These are phyloP conservation scores for Chytriomyces sp. DNA, from an alignment of 192 early-diverging fungal genomes.

Conservation along the genomic window DNA sequence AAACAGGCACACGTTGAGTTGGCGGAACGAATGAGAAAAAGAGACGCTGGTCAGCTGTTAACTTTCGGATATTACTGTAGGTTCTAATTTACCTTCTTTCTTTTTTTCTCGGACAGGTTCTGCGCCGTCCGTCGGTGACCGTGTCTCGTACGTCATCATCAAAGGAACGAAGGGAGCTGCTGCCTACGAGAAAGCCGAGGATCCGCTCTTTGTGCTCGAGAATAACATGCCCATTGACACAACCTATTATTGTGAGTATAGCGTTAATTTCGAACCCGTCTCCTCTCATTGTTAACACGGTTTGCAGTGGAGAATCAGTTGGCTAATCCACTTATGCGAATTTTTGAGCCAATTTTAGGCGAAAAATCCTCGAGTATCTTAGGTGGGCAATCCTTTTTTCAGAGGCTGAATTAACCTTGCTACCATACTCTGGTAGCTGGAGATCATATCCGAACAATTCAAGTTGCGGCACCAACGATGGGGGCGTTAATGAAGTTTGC, in stretches of 20 bases:
- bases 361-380: constrained; percentile 76
- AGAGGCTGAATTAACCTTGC: not conserved
- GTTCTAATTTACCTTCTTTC: not conserved
- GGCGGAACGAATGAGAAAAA: constrained; percentile 93
- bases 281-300: not conserved
- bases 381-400: constrained; percentile 53
- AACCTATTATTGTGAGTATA: constrained; percentile 71
- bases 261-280: not conserved
- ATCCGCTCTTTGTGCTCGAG: constrained; percentile 97
- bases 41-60: constrained; percentile 71
- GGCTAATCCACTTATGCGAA: constrained; percentile 86
- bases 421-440: constrained; percentile 30
- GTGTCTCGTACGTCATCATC: constrained; percentile 95
- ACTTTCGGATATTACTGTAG: not conserved
- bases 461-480: constrained; percentile 82
- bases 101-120: constrained; percentile 56
- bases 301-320: constrained; percentile 88
- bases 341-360: constrained; percentile 96
- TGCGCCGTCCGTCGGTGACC: constrained; percentile 92
- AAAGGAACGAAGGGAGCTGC: constrained; percentile 80
- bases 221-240: constrained; percentile 98
- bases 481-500: constrained; percentile 96
- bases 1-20: constrained; percentile 97
- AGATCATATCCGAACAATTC: constrained; percentile 67
- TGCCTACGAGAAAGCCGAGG: constrained; percentile 97